Evolutionary conservation across 441 rosid genomes (phyloP).

Genomic region (Populus hybrid): DNA sequence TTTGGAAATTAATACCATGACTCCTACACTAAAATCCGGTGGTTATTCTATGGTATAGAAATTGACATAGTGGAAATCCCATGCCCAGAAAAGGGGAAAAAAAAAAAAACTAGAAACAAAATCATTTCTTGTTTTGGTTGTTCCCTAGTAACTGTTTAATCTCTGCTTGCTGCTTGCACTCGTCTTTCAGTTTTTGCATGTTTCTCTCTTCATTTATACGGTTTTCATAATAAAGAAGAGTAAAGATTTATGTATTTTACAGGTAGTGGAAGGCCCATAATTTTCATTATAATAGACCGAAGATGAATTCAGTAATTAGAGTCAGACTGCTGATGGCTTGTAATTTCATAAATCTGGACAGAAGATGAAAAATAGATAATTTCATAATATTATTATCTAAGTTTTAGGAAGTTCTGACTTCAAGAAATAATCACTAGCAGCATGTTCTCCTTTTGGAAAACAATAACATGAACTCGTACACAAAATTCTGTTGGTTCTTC

Average conservation of each 20-base stretch:
- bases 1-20: background rate
- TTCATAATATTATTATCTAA: background rate
- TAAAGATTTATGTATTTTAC: background rate
- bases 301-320: background rate
- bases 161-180: background rate
- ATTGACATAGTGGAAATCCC: background rate
- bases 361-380: too few relatives aligned
- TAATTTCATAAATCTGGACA: background rate
- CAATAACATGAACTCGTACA: background rate
- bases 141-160: background rate
- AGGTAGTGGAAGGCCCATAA: background rate
- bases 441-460: background rate
- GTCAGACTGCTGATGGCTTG: background rate
- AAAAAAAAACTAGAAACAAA: background rate
- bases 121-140: background rate
- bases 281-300: background rate
- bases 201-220: background rate
- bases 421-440: background rate
- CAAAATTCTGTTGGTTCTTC: background rate
- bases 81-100: background rate
- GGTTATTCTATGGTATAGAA: background rate
- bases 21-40: too few relatives aligned
- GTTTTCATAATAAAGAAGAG: background rate
- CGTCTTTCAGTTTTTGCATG: background rate
- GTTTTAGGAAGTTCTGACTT: background rate